Evolutionary conservation across 192 early-diverging fungal genomes (phyloP), one percentile per base, ranked within the genome.

Genomic region (Coemansia sp.): DNA sequence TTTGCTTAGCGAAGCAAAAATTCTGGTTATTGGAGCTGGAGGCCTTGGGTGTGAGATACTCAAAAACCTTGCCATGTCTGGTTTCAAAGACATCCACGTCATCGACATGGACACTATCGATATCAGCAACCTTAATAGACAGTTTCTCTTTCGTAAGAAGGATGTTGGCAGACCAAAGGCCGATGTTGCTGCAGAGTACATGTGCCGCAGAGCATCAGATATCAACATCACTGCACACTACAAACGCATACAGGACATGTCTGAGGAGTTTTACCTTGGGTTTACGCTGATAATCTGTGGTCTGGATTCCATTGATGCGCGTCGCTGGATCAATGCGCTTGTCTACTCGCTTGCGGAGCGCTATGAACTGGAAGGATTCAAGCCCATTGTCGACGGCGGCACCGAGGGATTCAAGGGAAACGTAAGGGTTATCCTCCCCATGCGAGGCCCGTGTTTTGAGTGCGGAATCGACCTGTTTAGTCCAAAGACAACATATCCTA

Each of bases 381-480:
- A 91, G 71, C 93, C 94, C 13, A 86, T 98, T 57, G 87, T 99
- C 54, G 97, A 99, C 61, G 97, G 97, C 13, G 97, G 97, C 10
- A 97, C 95, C 8, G 97, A 99, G 83, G 93, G 95, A 6, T 95
- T 99, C 74, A 94, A 94, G 72, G 97, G 97, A 19, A 96, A 99
- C 71, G 89, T 93, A 1, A 87, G 95, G 49, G 90, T 99, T 1
- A 97, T 99, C 45, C 64, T 97, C 26, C 97, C 97, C 0, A 84
- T 78, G 6, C 84, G 90, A 36, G 92, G 88, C 5, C 92, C 95
- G 0, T 99, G 97, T 79, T 97, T 97, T 64, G 97, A 99, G 77
- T 99, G 97, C 72, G 94, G 94, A 0, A 80, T 99, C 51, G 92
- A 93, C 61, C 90, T 99, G 91, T 88, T 94, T 48, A 91, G 90